Base-by-base conservation (phyloP, 78 protist species). In the Dictyostelium brefeldianum region DNA sequence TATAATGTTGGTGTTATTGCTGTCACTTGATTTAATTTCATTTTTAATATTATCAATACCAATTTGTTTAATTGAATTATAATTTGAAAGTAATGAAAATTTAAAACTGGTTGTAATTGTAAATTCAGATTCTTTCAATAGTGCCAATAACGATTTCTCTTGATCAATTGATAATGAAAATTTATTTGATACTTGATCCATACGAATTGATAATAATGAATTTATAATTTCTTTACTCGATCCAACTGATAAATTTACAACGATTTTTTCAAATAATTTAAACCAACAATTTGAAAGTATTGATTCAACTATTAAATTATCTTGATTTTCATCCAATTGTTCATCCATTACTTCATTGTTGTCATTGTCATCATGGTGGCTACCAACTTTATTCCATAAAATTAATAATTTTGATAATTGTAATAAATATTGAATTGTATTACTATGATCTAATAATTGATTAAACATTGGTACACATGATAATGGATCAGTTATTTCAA, bases 251-350 rank as follows among this genome's bases (percentile, higher is more conserved):
- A 67, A 36, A 31, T 67, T 31, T 41, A 29, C 29, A 27, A 67
- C 31, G 3, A 87, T 46, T 50, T 11, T 15, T n/a, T 57, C n/a
- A 29, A 50, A 77, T n/a, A 87, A 51, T 62, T 31, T 87, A 62
- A 74, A 77, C 93, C 93, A 87, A 87, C 93, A 87, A 17, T 87
- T 54, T 36, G 46, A 75, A 27, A 77, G 20, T 36, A 50, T 56
- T 46, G 81, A 80, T 5, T 20, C 20, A 15, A 51, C 29, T 29
- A 53, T 12, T 6, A 51, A n/a, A 4, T 71, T 36, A 27, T n/a
- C 53, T 9, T 71, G 74, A 82, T 27, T 8, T 10, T 64, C 70
- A 25, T 22, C 11, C 2, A 10, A 8, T 62, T 62, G 1, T 25
- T 57, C 67, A 11, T 4, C 47, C 67, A 80, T 1, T 62, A 12